These are phyloP conservation scores for Pistacia atlantica DNA, from an alignment of 345 rosid species.

Conservation along the genomic window DNA sequence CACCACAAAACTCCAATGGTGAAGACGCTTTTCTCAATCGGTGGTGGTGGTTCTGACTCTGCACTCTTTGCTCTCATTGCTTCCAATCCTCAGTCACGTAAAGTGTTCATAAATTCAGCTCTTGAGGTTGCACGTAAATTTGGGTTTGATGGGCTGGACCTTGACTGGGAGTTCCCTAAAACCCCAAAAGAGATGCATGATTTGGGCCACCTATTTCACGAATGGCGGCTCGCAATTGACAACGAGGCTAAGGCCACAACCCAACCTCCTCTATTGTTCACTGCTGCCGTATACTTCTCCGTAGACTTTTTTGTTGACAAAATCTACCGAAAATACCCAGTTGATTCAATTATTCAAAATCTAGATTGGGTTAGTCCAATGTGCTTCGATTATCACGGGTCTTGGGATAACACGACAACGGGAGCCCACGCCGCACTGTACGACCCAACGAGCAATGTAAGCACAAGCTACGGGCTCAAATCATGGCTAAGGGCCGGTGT, in stretches of 20 bases:
- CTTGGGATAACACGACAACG: slow-evolving; percentile 41
- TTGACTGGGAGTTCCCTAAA: slow-evolving; percentile 64
- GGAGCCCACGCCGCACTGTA: slow-evolving; percentile 56
- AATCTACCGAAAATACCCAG: slow-evolving; percentile 36
- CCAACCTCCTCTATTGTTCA: slow-evolving; percentile 43
- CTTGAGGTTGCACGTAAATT: slow-evolving; percentile 42
- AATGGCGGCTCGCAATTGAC: slow-evolving; percentile 47
- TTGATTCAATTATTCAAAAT: slow-evolving; percentile 27
- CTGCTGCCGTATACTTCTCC: slow-evolving; percentile 60
- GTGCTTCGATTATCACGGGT: slow-evolving; percentile 59
- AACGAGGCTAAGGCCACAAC: slow-evolving; percentile 37
- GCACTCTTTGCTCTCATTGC: slow-evolving; percentile 36
- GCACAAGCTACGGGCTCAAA: slow-evolving; percentile 50
- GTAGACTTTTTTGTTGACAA: slow-evolving; percentile 30
- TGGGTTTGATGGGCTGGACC: slow-evolving; percentile 60
- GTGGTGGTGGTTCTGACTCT: slow-evolving; percentile 33
- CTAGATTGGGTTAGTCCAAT: slow-evolving; percentile 53
- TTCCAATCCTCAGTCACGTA: slow-evolving; percentile 32
- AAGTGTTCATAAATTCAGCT: slow-evolving; percentile 44
- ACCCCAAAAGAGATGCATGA: slow-evolving; percentile 39
- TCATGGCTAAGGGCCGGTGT: slow-evolving; percentile 54
- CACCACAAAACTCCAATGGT: slow-evolving; percentile 36
- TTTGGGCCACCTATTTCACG: slow-evolving; percentile 33
- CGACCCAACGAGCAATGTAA: slow-evolving; percentile 48
- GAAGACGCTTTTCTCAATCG: slow-evolving; percentile 55